These are phyloP conservation scores for Podospora anserina DNA, from an alignment of 495 filamentous ascomycete genomes.

Conservation along the genomic window DNA sequence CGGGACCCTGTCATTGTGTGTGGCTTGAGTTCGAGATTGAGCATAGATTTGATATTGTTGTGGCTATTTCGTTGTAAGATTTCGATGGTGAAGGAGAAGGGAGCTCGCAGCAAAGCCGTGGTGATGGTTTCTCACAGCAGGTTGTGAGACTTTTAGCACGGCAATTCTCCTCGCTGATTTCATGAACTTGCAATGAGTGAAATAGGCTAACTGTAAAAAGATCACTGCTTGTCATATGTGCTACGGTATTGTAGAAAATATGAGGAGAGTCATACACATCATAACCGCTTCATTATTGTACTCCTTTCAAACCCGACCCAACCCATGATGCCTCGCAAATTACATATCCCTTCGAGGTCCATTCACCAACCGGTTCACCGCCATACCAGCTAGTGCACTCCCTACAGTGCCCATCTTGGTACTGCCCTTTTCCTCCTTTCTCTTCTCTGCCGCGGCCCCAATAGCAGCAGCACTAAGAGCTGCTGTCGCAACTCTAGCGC, in stretches of 20 bases:
- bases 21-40: background rate
- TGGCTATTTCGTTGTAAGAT: background rate
- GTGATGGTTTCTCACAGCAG: no score
- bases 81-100: no score
- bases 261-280: background rate
- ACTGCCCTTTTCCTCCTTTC: constrained; percentile 7
- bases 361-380: constrained; percentile 33
- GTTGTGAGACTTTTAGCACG: no score
- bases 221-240: background rate
- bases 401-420: constrained; percentile 22
- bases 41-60: background rate
- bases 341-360: constrained; percentile 26
- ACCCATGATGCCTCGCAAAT: background rate
- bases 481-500: constrained; percentile 41
- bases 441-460: constrained; percentile 32
- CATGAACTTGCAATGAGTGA: no score
- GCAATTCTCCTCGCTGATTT: no score
- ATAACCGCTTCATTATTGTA: background rate
- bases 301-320: background rate
- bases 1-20: background rate
- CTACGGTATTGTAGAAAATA: background rate
- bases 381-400: constrained; percentile 27
- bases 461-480: constrained; percentile 43
- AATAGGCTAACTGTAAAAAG: no score
- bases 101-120: no score